Percentiles rank a stretch among this genome's conserved stretches.
These are phyloP conservation scores for Scutellaria barbata DNA, from an alignment of 257 asterid genomes.

Conservation along the genomic window DNA sequence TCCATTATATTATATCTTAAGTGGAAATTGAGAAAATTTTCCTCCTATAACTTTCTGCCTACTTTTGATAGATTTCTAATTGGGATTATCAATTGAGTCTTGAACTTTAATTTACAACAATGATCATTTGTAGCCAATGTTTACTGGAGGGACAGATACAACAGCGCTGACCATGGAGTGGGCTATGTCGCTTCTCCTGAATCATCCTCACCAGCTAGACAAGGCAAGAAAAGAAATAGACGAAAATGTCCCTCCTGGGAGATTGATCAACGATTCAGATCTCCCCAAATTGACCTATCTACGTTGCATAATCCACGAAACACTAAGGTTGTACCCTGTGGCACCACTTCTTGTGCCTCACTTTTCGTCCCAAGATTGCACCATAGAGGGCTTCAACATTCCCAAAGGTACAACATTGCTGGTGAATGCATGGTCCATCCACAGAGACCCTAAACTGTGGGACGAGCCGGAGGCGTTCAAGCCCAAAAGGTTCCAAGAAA, in stretches of 20 bases:
- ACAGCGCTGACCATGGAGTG: constrained; percentile 47
- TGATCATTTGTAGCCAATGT: constrained; percentile 39
- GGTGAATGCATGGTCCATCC: constrained; percentile 50
- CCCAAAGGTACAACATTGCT: constrained; percentile 43
- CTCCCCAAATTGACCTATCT: constrained; percentile 41
- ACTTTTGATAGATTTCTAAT: no score
- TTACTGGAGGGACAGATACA: constrained; percentile 51
- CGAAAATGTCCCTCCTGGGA: constrained; percentile 30
- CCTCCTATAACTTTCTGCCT: no score
- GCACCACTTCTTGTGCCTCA: constrained; percentile 54
- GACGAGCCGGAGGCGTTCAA: constrained; percentile 35
- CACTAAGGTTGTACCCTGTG: constrained; percentile 41
- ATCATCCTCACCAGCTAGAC: constrained; percentile 39
- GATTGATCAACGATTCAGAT: constrained; percentile 41
- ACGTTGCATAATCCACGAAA: constrained; percentile 45
- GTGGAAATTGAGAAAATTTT: neutral
- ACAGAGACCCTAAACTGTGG: constrained; percentile 47
- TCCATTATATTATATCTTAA: no score
- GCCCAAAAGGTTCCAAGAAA: constrained; percentile 43
- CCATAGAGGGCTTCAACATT: constrained; percentile 36
- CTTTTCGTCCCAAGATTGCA: constrained; percentile 42
- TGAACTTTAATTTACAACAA: neutral
- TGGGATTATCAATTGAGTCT: no score
- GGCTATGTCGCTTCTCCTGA: constrained; percentile 52
- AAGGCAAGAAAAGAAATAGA: constrained; percentile 42